Conservation (phyloP, 1,139 yeast genomes). For the Saccharomyces hybrid region DNA sequence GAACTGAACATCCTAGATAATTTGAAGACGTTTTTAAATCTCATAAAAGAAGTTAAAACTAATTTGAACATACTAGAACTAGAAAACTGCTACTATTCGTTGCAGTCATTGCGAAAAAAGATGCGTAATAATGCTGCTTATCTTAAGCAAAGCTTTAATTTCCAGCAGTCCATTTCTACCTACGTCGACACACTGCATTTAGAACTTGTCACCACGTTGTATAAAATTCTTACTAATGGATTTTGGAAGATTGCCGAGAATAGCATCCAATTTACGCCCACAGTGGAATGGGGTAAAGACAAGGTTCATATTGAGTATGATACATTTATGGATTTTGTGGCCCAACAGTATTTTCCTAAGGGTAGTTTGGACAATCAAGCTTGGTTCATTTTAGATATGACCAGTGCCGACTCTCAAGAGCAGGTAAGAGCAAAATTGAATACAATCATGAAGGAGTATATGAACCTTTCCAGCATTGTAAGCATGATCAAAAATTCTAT, state of each 20-base stretch:
- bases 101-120: slow-evolving; percentile 21
- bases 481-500: slow-evolving; percentile 11
- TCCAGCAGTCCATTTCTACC: slow-evolving; percentile 23
- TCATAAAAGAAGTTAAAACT: slow-evolving; percentile 23
- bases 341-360: slow-evolving; percentile 14
- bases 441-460: slow-evolving; percentile 11
- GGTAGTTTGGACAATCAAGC: slow-evolving; percentile 14
- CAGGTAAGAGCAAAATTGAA: slow-evolving; percentile 14
- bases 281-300: slow-evolving; percentile 10
- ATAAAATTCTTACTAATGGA: slow-evolving; percentile 12
- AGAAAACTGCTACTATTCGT: slow-evolving; percentile 27
- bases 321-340: slow-evolving; percentile 13
- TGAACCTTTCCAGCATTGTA: slow-evolving; percentile 10
- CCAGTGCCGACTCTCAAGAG: slow-evolving; percentile 19
- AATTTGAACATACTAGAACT: slow-evolving; percentile 23
- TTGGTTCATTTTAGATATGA: slow-evolving; percentile 25
- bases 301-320: slow-evolving; percentile 15
- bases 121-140: slow-evolving; percentile 12
- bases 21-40: slow-evolving; percentile 15
- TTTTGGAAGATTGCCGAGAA: slow-evolving; percentile 20
- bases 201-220: slow-evolving; percentile 15
- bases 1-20: slow-evolving; percentile 18
- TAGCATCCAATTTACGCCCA: slow-evolving; percentile 11
- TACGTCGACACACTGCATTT: slow-evolving; percentile 25
- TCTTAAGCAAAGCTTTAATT: slow-evolving; percentile 19